These are phyloP conservation scores for Russula virescens DNA, from an alignment of 768 basidiomycete species.

Conservation along the genomic window DNA sequence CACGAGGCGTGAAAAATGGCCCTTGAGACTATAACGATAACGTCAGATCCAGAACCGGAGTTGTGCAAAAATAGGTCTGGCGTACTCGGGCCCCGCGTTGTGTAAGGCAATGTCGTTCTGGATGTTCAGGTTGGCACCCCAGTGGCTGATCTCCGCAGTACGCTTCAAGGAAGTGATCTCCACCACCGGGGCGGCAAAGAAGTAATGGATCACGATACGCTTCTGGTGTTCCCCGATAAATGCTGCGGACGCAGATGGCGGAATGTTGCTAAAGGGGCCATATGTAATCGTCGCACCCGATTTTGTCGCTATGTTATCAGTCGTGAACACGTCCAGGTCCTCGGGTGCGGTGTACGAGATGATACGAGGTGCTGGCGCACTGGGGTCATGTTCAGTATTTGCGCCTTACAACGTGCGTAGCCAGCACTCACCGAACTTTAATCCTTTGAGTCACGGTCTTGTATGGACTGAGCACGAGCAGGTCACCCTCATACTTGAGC, in stretches of 20 bases:
- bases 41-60: conserved; percentile 12
- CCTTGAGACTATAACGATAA: conserved; percentile 67
- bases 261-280: conserved; percentile 79
- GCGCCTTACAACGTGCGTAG: neutral
- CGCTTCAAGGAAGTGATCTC: conserved; percentile 70
- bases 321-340: conserved; percentile 50
- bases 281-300: conserved; percentile 80
- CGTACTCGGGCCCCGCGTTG: conserved; percentile 88
- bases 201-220: conserved; percentile 69
- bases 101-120: conserved; percentile 81
- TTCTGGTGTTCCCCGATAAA: conserved; percentile 62
- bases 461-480: conserved; percentile 85
- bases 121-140: conserved; percentile 93
- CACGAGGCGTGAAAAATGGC: conserved; percentile 89
- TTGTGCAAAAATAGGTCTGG: conserved; percentile 21
- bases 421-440: conserved; percentile 66
- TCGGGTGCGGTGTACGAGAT: conserved; percentile 67
- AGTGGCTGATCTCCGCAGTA: conserved; percentile 88
- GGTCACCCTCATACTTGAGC: conserved; percentile 67
- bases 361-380: conserved; percentile 66
- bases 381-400: conserved; percentile 30
- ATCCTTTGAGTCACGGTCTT: conserved; percentile 74
- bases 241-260: conserved; percentile 48
- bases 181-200: conserved; percentile 74
- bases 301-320: conserved; percentile 59